A percentile compares a stretch with the other conserved stretches of the same genome.
Evolutionary conservation across 1,139 yeast species (phyloP).

Genomic region (Candida albicans): DNA sequence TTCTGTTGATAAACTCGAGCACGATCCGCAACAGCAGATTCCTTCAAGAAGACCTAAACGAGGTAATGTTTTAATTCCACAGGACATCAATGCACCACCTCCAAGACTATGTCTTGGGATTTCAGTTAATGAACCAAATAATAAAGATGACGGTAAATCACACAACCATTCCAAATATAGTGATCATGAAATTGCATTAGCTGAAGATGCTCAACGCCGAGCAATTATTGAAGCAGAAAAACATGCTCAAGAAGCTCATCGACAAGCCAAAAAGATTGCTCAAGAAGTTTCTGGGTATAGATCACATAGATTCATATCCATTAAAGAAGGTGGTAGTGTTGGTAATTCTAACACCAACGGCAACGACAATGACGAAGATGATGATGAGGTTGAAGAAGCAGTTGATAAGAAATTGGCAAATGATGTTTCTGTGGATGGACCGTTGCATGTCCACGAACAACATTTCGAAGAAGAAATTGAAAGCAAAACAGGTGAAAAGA

Average conservation of each 20-base stretch:
- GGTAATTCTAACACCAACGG: constrained; percentile 7
- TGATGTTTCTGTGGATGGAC: constrained; percentile 48
- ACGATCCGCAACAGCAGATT: constrained; percentile 93
- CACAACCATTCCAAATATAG: constrained; percentile 28
- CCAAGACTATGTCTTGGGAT: constrained; percentile 68
- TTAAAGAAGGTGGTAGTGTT: constrained; percentile 15
- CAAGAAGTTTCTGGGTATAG: constrained; percentile 54
- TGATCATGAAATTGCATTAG: constrained; percentile 51
- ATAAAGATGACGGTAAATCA: constrained; percentile 5
- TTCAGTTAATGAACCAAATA: constrained; percentile 30
- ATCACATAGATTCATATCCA: constrained; percentile 7
- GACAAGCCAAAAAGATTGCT: constrained; percentile 67
- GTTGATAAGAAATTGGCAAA: constrained; percentile 25
- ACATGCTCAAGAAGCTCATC: constrained; percentile 75
- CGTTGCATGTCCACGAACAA: constrained; percentile 67
- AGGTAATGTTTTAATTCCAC: constrained; percentile 80
- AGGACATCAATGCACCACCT: constrained; percentile 63
- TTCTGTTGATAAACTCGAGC: constrained; percentile 63
- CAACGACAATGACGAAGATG: constrained; percentile 10
- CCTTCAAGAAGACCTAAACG: constrained; percentile 82
- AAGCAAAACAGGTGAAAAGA: constrained; percentile 15
- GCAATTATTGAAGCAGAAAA: constrained; percentile 62
- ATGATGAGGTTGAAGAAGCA: constrained; percentile 17
- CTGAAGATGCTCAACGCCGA: constrained; percentile 55
- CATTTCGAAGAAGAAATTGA: constrained; percentile 45